These are phyloP conservation scores for Fusarium phyllophilum DNA, from an alignment of 2,329 filamentous ascomycete genomes.

Conservation along the genomic window DNA sequence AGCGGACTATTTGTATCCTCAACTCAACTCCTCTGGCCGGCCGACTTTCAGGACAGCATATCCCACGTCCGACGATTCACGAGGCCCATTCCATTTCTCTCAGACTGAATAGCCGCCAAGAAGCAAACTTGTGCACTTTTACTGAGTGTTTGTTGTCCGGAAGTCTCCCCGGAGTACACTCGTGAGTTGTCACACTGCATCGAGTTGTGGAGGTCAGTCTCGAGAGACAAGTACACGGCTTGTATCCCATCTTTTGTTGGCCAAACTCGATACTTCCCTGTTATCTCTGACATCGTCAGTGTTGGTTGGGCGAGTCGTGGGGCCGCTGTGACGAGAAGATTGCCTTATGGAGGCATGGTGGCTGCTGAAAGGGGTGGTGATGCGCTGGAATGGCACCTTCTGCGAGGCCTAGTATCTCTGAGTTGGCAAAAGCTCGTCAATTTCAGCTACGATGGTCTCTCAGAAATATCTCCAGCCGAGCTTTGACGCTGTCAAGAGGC, in stretches of 20 bases:
- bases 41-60: constrained; percentile 1
- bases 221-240: constrained; percentile 14
- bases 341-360: constrained; percentile 18
- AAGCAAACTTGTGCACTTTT: background rate
- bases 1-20: constrained; percentile 24
- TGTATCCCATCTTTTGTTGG: constrained; percentile 1
- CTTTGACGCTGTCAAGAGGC: background rate
- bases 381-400: constrained; percentile 9
- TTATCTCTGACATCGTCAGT: background rate
- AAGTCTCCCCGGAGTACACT: constrained; percentile 21
- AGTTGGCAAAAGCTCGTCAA: background rate
- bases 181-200: constrained; percentile 24
- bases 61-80: constrained; percentile 17
- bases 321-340: constrained; percentile 16
- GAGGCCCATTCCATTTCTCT: background rate
- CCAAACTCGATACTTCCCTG: background rate
- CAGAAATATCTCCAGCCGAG: background rate
- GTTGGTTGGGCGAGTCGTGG: constrained; percentile 20
- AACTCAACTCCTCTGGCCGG: constrained; percentile 1
- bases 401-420: background rate
- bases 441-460: background rate
- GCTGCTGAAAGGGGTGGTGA: constrained; percentile 23
- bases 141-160: constrained; percentile 4
- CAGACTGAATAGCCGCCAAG: background rate
- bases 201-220: constrained; percentile 11